Evolutionary conservation across 2,329 filamentous ascomycete genomes (phyloP), one percentile per base, ranked within the genome.

Genomic region (Sclerotinia spermophila): DNA sequence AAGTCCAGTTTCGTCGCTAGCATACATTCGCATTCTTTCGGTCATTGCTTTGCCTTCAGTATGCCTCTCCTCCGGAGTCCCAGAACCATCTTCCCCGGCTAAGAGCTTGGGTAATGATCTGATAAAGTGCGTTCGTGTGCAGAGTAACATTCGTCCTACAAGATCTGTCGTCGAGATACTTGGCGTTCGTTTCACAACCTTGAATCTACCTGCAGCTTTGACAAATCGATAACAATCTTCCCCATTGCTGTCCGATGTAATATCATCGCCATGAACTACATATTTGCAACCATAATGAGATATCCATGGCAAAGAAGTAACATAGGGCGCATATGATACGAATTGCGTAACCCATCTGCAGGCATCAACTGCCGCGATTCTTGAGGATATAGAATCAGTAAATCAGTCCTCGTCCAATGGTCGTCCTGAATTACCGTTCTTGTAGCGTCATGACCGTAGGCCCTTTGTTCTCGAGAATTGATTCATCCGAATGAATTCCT

Each of bases 141-240:
- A 97, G 24, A 98, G 85, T 77, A 99, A 85, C 96, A 99, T 99
- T 77, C 96, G 90, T 30, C 96, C 96, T 38, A 99, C 96, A n/a
- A 99, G 87, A 79, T 99, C 96, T 5, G 96, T 99, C 2, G 96
- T 99, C 15, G 93, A 97, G 78, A 99, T 99, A 72, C 93, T 94
- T 0, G 96, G 96, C 2, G 96, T 98, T 74, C 96, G 88, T 83
- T 97, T 97, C 60, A 99, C 96, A 27, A 99, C 93, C 82, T 96
- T 94, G 87, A 99, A 99, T 58, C 96, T 88, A 19, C 91, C 91
- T 1, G 95, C 96, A 55, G 92, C 90, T 83, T 99, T 99, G 78
- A 99, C 96, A 79, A 95, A 98, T 72, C 96, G 92, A 83, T 99
- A 99, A 83, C 95, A 98, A 83, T 99, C 96, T 80, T 97, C 91